Evolutionary conservation across 306 rosid species (phyloP), one percentile per base, ranked within the genome.

Genomic region (Quercus rubra): DNA sequence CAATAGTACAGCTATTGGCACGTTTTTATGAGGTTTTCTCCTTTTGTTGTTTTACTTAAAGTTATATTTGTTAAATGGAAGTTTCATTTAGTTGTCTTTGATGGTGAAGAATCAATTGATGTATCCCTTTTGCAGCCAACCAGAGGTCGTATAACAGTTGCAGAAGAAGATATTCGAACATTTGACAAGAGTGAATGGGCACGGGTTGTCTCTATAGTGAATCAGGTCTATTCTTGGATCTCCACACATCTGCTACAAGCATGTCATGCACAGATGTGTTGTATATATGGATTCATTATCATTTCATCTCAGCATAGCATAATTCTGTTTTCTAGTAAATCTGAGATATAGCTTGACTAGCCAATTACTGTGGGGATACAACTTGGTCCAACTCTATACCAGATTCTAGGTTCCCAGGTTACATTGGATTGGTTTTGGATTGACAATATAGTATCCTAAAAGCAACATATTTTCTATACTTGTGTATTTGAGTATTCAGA

Each of bases 151-250:
- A 90, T 95, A 77, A 92, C 92, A 73, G 97, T 95, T 83, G 94
- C 85, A 28, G 96, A 88, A 76, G 99, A 95, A 80, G 99, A 95
- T 85, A 84, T 90, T 71, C 92, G 97, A 46, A 87, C 96, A 83
- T 91, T 95, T 85, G 97, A 95, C 88, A 95, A 95, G 89, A 91
- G 88, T 10, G 97, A 92, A 90, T 94, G 99, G 99, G 95, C 99
- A 59, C 89, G 87, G 43, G 89, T 88, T 59, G 89, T 95, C 66
- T 91, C 98, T 19, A 87, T 90, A 51, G 99, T 95, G 70, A 95
- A 91, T 79, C 99, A 95, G 83, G 98, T 95, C 87, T 56, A 81
- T 55, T 78, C 72, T 78, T 74, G 57, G 55, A 66, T 71, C 77
- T 54, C 62, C 77, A 31, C n/a, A 56, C 21, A 73, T 78, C 69